Base-by-base conservation (phyloP, 1,139 yeast genomes). In the Wickerhamiella infanticola region DNA sequence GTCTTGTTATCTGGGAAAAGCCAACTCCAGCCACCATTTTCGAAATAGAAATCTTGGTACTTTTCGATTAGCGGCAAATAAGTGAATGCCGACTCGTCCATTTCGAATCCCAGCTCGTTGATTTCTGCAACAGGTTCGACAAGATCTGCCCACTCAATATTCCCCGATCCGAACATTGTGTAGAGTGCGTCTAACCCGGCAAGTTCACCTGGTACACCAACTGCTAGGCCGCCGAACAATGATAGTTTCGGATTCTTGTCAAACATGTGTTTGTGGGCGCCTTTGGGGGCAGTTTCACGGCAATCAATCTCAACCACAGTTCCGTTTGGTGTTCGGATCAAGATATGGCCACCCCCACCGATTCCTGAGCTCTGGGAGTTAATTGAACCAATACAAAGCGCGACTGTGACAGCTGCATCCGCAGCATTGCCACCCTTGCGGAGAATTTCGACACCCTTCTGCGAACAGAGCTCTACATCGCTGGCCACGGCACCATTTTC, bases 401-500 rank as follows among this genome's bases (percentile, higher is more conserved):
- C 85, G 23, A 84, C 83, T 0, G 95, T 81, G 2, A 90, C 79
- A 0, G 95, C 85, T 0, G 96, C 94, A 60, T 90, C 97, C 0
- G 94, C 95, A 1, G 96, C 96, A 44, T 81, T 81, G 2, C 90
- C 90, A 18, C 73, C 72, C 41, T 55, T 57, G 36, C 64, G 56
- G 24, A 85, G 63, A 24, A 85, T 76, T 3, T 70, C 64, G 4
- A 71, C 70, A 2, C 93, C 94, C 68, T 84, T 63, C 26, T 71
- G 61, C 2, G 93, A 81, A 59, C 96, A 86, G 5, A 68, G 49
- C 11, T 78, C 79, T 0, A 81, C 75, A 59, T 86, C 95, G 44
- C 82, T 72, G 7, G 88, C 77, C 6, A 85, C 86, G 58, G 88
- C 90, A 11, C 81, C 88, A 24, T 69, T 58, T 4, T 41, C 42